Base-by-base conservation (phyloP, 345 rosid species). In the Gossypium stocksii region DNA sequence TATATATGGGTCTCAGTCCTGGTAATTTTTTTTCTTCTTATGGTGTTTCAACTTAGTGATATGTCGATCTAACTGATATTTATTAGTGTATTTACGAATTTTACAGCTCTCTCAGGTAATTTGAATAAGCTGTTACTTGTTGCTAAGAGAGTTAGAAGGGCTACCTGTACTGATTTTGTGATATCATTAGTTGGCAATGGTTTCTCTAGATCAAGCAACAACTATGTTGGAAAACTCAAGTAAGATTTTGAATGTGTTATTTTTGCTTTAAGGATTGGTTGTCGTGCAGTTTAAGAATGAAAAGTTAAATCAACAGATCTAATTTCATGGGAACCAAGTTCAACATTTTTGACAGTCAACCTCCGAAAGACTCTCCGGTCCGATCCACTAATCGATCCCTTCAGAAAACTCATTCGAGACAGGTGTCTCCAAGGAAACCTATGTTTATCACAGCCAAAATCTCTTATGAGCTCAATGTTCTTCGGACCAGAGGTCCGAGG, bases 261-360 rank as follows among this genome's bases (percentile, higher is more conserved):
- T n/a, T 44, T 20, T 44, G 22, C 45, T n/a, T 66, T 45, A 13
- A 13, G 44, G 53, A 43, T 48, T 71, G 68, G 46, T 61, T 22
- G 61, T 5, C 41, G 29, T 57, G 14, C 61, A 77, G 74, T 83
- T 44, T 7, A 53, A 59, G 62, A 58, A 14, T 22, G 29, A 76
- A 53, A 34, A 48, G 49, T 73, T 70, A 34, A 5, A 34, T 82
- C 74, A 70, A 72, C 86, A 94, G 98, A 89, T 92, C 98, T 41
- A 94, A 92, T 85, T 92, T 94, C 80, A 80, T 94, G 17, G 97
- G 98, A 51, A 94, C 97, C 52, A 94, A 91, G 75, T 94, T 94
- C 81, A 86, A 91, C 71, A 83, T 92, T 71, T 85, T 81, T 34
- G 96, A 91, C 70, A 78, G 84, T 80, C 91, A 85, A 77, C 91